A percentile compares a stretch with the other conserved stretches of the same genome.
Evolutionary conservation across 768 basidiomycete species (phyloP).

Genomic region (Lentinus tigrinus): DNA sequence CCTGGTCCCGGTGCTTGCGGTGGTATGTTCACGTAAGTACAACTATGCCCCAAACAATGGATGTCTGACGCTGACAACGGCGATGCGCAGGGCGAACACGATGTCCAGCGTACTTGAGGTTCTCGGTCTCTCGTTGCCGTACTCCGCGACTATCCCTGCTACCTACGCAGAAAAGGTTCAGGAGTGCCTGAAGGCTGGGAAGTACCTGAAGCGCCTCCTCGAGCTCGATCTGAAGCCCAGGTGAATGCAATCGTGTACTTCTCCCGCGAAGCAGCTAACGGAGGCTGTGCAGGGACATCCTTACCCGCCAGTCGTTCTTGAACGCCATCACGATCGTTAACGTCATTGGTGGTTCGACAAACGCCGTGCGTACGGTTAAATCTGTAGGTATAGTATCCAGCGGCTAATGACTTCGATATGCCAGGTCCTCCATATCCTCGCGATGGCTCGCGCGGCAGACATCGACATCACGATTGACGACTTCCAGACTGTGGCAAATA

Average conservation of each 20-base stretch:
- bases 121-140: conserved; percentile 83
- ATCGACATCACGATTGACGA: conserved; percentile 77
- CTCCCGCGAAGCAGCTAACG: background rate
- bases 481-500: conserved; percentile 78
- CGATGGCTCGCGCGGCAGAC: conserved; percentile 82
- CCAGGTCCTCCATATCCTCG: conserved; percentile 79
- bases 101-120: conserved; percentile 86
- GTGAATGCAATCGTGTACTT: conserved; percentile 30
- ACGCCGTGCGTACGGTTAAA: conserved; percentile 53
- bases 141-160: conserved; percentile 78
- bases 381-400: background rate
- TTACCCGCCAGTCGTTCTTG: conserved; percentile 70
- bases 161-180: conserved; percentile 74
- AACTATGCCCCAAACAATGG: background rate
- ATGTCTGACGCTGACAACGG: background rate
- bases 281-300: conserved; percentile 46
- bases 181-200: conserved; percentile 78
- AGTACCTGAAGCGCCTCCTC: conserved; percentile 71
- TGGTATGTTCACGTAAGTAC: conserved; percentile 78
- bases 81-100: conserved; percentile 63
- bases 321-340: conserved; percentile 83
- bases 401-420: background rate
- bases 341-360: conserved; percentile 84
- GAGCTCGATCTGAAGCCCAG: conserved; percentile 81
- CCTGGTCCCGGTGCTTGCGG: conserved; percentile 85